Evolutionary conservation across 805 yeast species (phyloP), one percentile per base, ranked within the genome.

Genomic region (Candida multigemmis): DNA sequence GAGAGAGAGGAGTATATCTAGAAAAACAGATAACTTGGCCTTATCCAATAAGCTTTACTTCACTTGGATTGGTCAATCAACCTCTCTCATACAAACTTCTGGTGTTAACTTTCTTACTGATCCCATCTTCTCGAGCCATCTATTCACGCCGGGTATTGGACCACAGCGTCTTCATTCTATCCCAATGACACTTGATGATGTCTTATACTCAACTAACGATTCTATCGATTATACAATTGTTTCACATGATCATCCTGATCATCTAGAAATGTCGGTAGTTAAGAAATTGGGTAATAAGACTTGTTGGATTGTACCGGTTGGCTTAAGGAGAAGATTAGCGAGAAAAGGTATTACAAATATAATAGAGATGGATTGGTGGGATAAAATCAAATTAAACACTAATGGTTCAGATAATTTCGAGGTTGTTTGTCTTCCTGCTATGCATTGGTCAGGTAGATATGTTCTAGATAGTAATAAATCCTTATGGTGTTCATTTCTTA

Each of bases 231-330:
- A 77, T 30, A 76, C 85, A 1, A 46, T 89, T 12, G 94, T 89
- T 0, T 80, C 93, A 2, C 97, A 89, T 48, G 87, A 89, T 46
- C 97, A 89, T 44, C 97, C 96, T 2, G 97, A 89, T 50, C 97
- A 89, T 55, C 54, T 89, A 23, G 97, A 89, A 42, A 58, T 68
- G 30, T 72, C 63, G 16, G 60, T 81, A 7, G 70, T 76, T 10
- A 45, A 53, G 21, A 40, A 57, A 25, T 44, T 61, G 15, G 77
- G 81, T 8, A 77, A 82, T 37, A 37, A 51, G 3, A 60, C 79
- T 2, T 60, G 71, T 1, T 89, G 97, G 96, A 66, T 89, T 7
- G 94, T 87, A 1, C 97, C 97, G 0, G 42, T 69, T 12, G 97
- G 97, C 0, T 63, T 89, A 25, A 68, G 73, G 28, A 60, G 58